Evolutionary conservation across 257 asterid genomes (phyloP).

Genomic region (Ligustrum vulgare): DNA sequence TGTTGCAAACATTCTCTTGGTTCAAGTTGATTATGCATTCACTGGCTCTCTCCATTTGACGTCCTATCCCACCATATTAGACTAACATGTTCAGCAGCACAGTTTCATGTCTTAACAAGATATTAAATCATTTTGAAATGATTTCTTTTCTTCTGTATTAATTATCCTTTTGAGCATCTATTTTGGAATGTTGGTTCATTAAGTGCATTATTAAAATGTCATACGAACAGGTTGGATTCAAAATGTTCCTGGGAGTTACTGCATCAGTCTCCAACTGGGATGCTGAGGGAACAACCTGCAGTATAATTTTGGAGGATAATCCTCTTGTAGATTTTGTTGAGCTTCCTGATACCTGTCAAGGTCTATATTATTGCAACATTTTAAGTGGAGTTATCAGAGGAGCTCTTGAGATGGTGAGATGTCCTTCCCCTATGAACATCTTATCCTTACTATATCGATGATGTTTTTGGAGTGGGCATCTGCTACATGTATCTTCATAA

Average conservation of each 20-base stretch:
- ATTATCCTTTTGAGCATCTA: not conserved
- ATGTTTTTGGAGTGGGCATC: not conserved
- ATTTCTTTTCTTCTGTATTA: not conserved
- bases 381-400: conserved; percentile 92
- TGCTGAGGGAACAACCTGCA: conserved; percentile 91
- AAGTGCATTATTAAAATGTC: not conserved
- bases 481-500: not conserved
- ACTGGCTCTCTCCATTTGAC: not conserved
- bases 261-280: conserved; percentile 89
- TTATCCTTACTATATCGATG: not conserved
- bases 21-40: not conserved
- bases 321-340: conserved; percentile 97
- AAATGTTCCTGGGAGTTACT: conserved; percentile 88
- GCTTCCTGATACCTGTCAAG: conserved; percentile 97
- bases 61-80: not conserved
- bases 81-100: not conserved
- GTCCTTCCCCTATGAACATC: conserved; percentile 9
- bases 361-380: conserved; percentile 87
- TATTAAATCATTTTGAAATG: not conserved
- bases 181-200: not conserved
- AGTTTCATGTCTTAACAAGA: not conserved
- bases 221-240: conserved; percentile 75
- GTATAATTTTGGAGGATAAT: conserved; percentile 87
- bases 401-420: conserved; percentile 93
- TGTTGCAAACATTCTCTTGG: not conserved